Conservation (phyloP, 2,329 filamentous ascomycete species). For the Coniochaeta prunicola region DNA sequence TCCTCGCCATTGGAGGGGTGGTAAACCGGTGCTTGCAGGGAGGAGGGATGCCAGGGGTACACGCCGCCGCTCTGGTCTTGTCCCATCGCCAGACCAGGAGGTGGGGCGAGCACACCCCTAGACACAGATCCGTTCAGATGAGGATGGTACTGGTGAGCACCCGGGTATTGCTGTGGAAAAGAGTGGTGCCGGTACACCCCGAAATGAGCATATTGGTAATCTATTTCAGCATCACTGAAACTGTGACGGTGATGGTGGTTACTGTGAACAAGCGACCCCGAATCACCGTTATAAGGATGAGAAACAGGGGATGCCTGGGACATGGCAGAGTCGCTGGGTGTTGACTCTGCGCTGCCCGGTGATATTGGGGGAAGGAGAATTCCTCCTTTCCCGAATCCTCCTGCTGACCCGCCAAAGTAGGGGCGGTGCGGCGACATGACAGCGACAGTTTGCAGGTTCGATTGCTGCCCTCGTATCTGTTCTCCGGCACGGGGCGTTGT, state of each 20-base stretch:
- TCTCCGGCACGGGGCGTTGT: background rate
- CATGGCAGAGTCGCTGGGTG: background rate
- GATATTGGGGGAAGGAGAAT: background rate
- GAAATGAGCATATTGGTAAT: background rate
- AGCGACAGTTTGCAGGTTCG: background rate
- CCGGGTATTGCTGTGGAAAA: background rate
- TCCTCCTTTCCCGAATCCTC: background rate
- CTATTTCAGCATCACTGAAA: background rate
- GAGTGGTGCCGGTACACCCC: background rate
- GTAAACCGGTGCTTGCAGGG: background rate
- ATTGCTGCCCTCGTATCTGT: background rate
- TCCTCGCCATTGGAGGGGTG: background rate
- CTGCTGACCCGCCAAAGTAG: background rate
- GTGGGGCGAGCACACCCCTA: background rate
- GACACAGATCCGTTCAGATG: background rate
- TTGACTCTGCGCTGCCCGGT: background rate
- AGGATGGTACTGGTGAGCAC: background rate
- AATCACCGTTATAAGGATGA: background rate
- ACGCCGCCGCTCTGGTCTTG: background rate
- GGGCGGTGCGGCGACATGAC: background rate
- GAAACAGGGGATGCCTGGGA: background rate
- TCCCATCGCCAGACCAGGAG: background rate
- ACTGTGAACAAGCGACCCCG: background rate
- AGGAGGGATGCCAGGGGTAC: background rate
- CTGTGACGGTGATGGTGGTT: background rate